These are phyloP conservation scores for Aureobasidium sp. DNA, from an alignment of 2,329 filamentous ascomycete genomes.

Conservation along the genomic window DNA sequence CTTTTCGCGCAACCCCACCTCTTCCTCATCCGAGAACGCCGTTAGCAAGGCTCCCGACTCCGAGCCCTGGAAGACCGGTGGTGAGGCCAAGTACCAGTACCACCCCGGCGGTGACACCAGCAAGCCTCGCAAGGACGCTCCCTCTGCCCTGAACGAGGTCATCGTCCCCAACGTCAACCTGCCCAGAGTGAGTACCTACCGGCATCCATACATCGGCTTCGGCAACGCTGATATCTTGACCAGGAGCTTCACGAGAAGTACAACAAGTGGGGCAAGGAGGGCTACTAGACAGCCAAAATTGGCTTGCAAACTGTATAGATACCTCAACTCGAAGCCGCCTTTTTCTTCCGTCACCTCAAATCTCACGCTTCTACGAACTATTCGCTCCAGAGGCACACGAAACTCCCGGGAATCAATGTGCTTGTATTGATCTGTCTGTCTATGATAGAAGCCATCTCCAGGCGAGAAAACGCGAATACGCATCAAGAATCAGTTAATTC, in stretches of 20 bases:
- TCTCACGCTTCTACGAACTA: background rate
- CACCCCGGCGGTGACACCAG: constrained; percentile 73
- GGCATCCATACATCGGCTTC: background rate
- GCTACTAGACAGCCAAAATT: constrained; percentile 48
- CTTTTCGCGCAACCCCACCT: constrained; percentile 79
- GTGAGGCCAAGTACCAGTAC: constrained; percentile 55
- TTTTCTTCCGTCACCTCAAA: constrained; percentile 5
- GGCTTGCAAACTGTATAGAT: constrained; percentile 12
- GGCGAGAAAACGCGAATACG: background rate
- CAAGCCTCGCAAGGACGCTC: constrained; percentile 74
- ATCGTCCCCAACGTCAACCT: constrained; percentile 89
- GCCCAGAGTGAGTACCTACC: constrained; percentile 59
- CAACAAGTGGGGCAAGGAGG: constrained; percentile 99
- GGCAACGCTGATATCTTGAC: background rate
- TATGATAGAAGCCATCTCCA: background rate
- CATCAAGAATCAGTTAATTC: background rate
- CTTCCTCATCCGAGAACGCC: constrained; percentile 68
- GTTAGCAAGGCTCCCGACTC: constrained; percentile 66
- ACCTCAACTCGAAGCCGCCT: constrained; percentile 4
- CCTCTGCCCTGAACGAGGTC: constrained; percentile 90
- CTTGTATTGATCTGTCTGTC: background rate
- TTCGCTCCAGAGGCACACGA: background rate
- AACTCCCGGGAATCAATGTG: background rate
- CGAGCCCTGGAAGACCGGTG: constrained; percentile 82
- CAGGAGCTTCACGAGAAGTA: constrained; percentile 89